phyloP scores from a whole-genome alignment of 2,329 filamentous ascomycete species.

The Metarhizium brunneum region DNA sequence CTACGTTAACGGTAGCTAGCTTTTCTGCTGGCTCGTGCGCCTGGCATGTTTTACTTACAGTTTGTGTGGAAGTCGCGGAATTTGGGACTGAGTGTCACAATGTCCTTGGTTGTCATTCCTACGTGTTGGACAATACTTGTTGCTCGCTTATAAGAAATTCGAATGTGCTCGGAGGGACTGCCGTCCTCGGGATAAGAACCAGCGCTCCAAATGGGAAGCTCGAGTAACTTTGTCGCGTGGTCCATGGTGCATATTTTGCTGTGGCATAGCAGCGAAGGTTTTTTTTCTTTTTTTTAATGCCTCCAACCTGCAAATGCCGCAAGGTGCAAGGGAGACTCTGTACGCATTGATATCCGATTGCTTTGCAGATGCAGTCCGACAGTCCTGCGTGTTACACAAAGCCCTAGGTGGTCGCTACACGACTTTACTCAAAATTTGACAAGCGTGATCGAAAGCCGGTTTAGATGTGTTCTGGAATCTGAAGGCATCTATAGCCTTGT shows the following conservation, averaged over 20 bases:
- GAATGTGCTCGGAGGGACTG: neutral
- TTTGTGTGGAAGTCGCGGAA: constrained; percentile 17
- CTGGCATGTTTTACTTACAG: constrained; percentile 5
- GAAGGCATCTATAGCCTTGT: too few relatives aligned
- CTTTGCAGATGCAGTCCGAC: too few relatives aligned
- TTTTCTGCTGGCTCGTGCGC: neutral
- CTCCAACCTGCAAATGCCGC: too few relatives aligned
- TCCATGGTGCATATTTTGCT: neutral
- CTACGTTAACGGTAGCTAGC: neutral
- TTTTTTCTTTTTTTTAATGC: too few relatives aligned
- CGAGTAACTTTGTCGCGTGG: neutral
- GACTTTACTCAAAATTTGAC: too few relatives aligned
- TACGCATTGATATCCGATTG: too few relatives aligned
- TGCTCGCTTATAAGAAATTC: neutral
- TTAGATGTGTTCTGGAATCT: too few relatives aligned
- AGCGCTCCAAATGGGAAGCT: neutral
- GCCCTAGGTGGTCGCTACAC: too few relatives aligned
- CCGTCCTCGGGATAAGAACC: neutral
- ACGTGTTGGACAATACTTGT: neutral
- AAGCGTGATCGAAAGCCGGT: too few relatives aligned
- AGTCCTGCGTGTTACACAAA: too few relatives aligned
- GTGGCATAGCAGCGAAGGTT: neutral
- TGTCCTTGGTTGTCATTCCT: constrained; percentile 7
- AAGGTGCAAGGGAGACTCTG: too few relatives aligned
- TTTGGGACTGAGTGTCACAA: constrained; percentile 11